Evolutionary conservation across 345 rosid genomes (phyloP).

Genomic region (Trapa incisa): DNA sequence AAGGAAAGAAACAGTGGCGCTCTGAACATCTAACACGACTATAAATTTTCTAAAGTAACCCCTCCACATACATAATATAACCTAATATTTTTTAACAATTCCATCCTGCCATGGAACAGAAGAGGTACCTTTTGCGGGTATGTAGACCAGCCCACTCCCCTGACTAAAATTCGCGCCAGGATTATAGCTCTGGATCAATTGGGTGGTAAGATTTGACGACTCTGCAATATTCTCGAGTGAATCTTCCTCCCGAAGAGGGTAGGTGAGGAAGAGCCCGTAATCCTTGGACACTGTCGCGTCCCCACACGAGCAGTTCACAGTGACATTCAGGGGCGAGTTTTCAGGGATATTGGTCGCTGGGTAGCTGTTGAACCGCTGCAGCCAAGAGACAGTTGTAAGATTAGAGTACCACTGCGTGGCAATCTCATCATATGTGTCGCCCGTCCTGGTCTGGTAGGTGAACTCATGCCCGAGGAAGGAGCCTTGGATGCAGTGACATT

Average conservation of each 20-base stretch:
- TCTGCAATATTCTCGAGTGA: constrained; percentile 33
- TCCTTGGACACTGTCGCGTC: constrained; percentile 27
- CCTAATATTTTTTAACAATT: background rate
- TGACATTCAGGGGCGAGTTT: constrained; percentile 29
- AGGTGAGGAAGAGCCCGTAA: constrained; percentile 54
- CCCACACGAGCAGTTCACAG: constrained; percentile 73
- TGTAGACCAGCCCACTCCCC: constrained; percentile 58
- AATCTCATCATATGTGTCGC: constrained; percentile 22
- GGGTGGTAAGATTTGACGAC: constrained; percentile 17
- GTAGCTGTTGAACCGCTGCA: constrained; percentile 25
- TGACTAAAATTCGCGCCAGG: constrained; percentile 36
- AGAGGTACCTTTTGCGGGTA: constrained; percentile 54
- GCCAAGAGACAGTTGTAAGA: constrained; percentile 27
- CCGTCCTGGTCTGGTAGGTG: constrained; percentile 9
- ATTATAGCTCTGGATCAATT: constrained; percentile 45
- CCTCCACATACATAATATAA: background rate
- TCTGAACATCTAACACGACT: background rate
- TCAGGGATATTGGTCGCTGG: constrained; percentile 24
- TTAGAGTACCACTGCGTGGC: constrained; percentile 26
- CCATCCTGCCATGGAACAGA: background rate
- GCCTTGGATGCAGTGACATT: constrained; percentile 46
- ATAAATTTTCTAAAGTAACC: background rate
- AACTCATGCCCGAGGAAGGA: constrained; percentile 43
- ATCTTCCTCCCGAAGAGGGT: constrained; percentile 52
- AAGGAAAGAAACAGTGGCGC: background rate